Evolutionary conservation across 2,329 filamentous ascomycete species (phyloP), one percentile per base, ranked within the genome.

Genomic region (Ceratocystis smalleyi): DNA sequence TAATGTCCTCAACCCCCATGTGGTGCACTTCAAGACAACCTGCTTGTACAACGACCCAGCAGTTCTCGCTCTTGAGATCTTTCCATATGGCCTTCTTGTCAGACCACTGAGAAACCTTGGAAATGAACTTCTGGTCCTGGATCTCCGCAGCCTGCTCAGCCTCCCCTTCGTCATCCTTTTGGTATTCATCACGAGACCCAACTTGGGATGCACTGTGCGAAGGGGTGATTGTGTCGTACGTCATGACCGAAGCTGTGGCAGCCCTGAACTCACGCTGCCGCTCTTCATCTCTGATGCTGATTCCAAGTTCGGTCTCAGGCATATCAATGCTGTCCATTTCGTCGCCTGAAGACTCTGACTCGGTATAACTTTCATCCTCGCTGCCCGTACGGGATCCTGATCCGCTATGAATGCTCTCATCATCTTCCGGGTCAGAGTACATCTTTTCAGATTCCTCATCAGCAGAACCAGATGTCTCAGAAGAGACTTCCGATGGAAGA

Each of bases 181-280:
- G 55, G 10, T 24, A 55, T 5, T 66, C 62, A 43, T 66, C 62
- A 19, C 24, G 62, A 78, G 68, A 84, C 1, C 75, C 78, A 7
- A 82, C 83, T 72, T 95, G 89, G 0, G 90, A 94, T 17, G 87
- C 87, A 7, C 89, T 92, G 70, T 91, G 85, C 1, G 90, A 92
- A 2, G 91, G 89, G 1, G 85, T 83, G 63, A 95, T 74, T 67
- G 86, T 91, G 69, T 77, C 81, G 27, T 80, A 73, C 30, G 81
- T 76, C 68, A 80, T 68, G 71, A 74, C 74, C 61, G 73, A 82
- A 40, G 74, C 75, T 0, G 69, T 70, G 45, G 68, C 64, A 15
- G 62, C 61, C 60, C 64, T 43, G 43, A 66, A 59, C n/a, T 54
- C 51, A 70, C 62, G 67, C 68, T 59, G 65, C 72, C 7, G 67